Evolutionary conservation across 2,329 filamentous ascomycete genomes (phyloP), one percentile per base, ranked within the genome.

Genomic region (Didymella keratinophila): DNA sequence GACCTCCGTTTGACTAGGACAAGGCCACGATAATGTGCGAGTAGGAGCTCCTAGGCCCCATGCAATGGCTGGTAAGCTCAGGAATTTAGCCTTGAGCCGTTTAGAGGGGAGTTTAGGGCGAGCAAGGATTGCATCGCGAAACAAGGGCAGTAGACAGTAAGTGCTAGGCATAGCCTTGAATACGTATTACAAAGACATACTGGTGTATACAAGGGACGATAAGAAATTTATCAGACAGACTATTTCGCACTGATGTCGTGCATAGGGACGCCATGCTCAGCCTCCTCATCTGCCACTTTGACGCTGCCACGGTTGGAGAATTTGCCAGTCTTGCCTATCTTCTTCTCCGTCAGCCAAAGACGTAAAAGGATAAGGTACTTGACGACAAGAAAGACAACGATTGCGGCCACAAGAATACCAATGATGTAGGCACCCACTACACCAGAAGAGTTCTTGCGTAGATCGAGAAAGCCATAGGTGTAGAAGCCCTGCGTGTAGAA

Each of bases 391-490:
- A 81, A 81, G 3, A 80, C 48, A 25, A 80, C 61, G 16, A 79
- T 70, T 11, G 71, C 69, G 10, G 65, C 78, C n/a, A 74, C 71
- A 23, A 80, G 58, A 18, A 81, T 79, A 2, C 77, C 78, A 48
- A 91, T 76, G 48, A 86, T 84, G 70, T 90, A 91, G 2, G 80
- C 89, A 1, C 86, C 85, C 3, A 93, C 86, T 7, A 81, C 78
- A 0, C 81, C 83, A 27, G 81, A 73, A 16, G 83, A 82, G 48
- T 84, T 64, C 21, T 59, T 76, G 18, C 74, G 70, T 6, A 78
- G 72, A 72, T 96, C 83, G n/a, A 96, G 83, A 78, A 96, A 96
- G 57, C 70, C 74, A 78, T 96, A 96, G 0, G 89, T 84, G 75
- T 93, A 96, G 73, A 89, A 91, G 2, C 85, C 85, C 74, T 92